Evolutionary conservation across 176 grass and related monocot genomes (phyloP).

Genomic region (Eragrostis nindensis): DNA sequence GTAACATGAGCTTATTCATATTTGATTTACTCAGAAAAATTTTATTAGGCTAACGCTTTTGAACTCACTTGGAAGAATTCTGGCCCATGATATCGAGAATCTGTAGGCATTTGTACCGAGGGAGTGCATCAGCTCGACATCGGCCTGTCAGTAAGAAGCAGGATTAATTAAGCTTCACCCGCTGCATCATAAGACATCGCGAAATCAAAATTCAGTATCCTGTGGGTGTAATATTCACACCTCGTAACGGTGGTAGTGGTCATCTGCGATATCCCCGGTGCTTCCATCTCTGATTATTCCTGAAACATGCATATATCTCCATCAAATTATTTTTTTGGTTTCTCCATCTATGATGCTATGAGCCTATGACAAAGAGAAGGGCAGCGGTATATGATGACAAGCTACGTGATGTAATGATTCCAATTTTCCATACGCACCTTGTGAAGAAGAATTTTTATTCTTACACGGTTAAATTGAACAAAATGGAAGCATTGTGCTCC

Average conservation of each 20-base stretch:
- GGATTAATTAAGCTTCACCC: background rate
- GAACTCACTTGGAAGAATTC: conserved; percentile 72
- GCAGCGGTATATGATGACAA: background rate
- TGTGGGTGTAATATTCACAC: background rate
- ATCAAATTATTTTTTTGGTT: background rate
- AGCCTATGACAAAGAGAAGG: background rate
- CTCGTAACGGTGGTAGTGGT: conserved; percentile 73
- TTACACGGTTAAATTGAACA: background rate
- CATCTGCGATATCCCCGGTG: conserved; percentile 65
- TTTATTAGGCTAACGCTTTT: too few relatives aligned
- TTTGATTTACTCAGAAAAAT: background rate
- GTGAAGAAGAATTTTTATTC: background rate
- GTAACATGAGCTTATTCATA: background rate
- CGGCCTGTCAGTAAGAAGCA: conserved; percentile 42
- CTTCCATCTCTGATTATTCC: conserved; percentile 57
- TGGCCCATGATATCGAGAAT: conserved; percentile 74
- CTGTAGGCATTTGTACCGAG: conserved; percentile 72
- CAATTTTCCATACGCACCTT: background rate
- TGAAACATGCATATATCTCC: conserved; percentile 19
- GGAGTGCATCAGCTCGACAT: conserved; percentile 60
- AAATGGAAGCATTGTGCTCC: background rate
- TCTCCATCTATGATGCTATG: too few relatives aligned
- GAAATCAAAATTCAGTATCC: background rate
- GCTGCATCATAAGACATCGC: too few relatives aligned
- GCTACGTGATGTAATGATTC: background rate